Evolutionary conservation across 2,329 filamentous ascomycete species (phyloP).

Genomic region (Xylaria sp.): DNA sequence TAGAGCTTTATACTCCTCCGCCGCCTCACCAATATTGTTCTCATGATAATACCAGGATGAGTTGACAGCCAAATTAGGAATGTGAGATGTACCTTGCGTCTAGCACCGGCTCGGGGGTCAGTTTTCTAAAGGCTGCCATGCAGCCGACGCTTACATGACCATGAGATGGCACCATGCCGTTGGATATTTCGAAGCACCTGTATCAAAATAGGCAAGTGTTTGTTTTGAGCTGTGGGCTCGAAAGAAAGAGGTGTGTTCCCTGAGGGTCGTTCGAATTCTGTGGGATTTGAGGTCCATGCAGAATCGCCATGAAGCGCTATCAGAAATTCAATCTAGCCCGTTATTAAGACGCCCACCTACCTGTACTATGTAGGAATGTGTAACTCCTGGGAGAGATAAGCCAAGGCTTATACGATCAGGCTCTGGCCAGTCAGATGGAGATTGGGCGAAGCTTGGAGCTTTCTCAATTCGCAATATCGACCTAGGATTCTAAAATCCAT

Average conservation of each 20-base stretch:
- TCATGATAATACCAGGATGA: constrained; percentile 23
- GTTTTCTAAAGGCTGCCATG: constrained; percentile 14
- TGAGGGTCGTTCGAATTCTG: no score
- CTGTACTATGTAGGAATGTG: neutral
- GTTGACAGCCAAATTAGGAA: constrained; percentile 32
- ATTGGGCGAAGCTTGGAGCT: neutral
- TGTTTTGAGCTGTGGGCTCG: neutral
- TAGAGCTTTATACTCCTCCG: constrained; percentile 32
- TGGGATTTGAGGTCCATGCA: constrained; percentile 11
- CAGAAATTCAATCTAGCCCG: constrained; percentile 18
- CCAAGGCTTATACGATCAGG: constrained; percentile 1
- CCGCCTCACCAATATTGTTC: neutral
- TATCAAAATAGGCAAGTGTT: constrained; percentile 35
- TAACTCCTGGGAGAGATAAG: constrained; percentile 16
- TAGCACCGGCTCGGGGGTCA: neutral
- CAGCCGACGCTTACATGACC: constrained; percentile 13
- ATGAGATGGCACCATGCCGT: constrained; percentile 18
- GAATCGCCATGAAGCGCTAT: constrained; percentile 3
- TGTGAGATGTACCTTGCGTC: constrained; percentile 25
- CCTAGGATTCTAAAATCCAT: neutral
- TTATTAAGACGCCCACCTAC: neutral
- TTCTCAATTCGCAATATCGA: neutral
- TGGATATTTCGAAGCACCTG: constrained; percentile 3
- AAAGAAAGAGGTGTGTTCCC: constrained; percentile 4
- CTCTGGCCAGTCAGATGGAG: neutral